Evolutionary conservation across 2,329 filamentous ascomycete species (phyloP), one percentile per base, ranked within the genome.

Genomic region (Colletotrichum liaoningense): DNA sequence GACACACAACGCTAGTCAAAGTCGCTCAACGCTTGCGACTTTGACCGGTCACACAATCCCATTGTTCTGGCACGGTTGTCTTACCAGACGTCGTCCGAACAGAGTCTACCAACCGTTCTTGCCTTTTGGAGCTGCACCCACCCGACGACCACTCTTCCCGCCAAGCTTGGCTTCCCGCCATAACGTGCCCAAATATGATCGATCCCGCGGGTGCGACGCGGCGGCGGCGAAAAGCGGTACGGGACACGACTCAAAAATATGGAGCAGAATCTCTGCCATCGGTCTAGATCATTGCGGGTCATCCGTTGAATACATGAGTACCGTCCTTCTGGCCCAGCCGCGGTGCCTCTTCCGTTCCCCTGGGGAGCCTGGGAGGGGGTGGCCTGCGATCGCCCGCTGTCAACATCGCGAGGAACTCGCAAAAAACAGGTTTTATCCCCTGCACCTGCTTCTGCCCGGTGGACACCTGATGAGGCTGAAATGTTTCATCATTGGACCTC

Each of bases 351-450:
- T 60, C 38, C 26, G 22, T 58, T 42, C 8, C 49, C 42, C 30
- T 60, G 16, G 63, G 28, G 68, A 42, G 38, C 30, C 46, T 8
- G 63, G 35, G 63, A 42, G 38, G 38, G 52, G n/a, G 19, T 60
- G 65, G 69, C 67, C 67, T 69, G 65, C 35, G 67, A 68, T 72
- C 62, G 54, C 71, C 57, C 68, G 62, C 62, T 72, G 71, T 67
- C 68, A 74, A 57, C 56, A 62, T 67, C 62, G 24, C 26, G 28
- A 66, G 42, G 33, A 26, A 59, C 33, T 30, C 24, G 35, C 22
- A 63, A 74, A 59, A 74, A 74, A 74, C 72, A 60, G 68, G 72
- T 71, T 74, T 74, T 74, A 11, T 30, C 38, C 67, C 72, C 68
- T 74, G 67, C 52, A 62, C 52, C 19, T 16, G 33, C 28, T 46